These are phyloP conservation scores for Phytophthora nicotianae DNA, from an alignment of 352 stramenopile genomes.

Conservation along the genomic window DNA sequence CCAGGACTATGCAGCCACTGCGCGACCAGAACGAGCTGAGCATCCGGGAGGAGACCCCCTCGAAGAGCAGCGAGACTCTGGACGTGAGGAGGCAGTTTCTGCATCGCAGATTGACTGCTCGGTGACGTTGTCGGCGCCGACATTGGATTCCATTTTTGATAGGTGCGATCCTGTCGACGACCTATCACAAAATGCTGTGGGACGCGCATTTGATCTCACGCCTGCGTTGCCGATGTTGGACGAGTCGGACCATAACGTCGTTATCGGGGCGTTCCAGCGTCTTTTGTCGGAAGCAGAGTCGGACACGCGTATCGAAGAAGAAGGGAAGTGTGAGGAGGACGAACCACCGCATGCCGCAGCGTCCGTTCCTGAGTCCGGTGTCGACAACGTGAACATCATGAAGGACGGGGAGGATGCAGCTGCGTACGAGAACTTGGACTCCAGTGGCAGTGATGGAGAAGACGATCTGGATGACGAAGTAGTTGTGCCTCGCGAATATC, in stretches of 20 bases:
- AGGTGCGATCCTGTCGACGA: too few species aligned
- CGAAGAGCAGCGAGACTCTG: neutral
- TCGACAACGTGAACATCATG: too few species aligned
- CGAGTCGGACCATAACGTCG: neutral
- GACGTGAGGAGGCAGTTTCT: neutral
- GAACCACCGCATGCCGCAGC: neutral
- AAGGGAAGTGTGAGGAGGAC: neutral
- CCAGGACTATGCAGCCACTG: too few species aligned
- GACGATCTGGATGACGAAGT: neutral
- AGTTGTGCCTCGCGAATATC: neutral
- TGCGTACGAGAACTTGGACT: constrained; percentile 2
- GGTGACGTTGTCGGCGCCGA: neutral
- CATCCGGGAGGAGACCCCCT: neutral
- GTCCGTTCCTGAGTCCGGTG: too few species aligned
- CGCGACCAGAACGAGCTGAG: neutral
- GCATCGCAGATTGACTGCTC: constrained; percentile 13
- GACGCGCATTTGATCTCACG: neutral
- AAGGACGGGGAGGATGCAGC: neutral
- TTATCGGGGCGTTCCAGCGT: neutral
- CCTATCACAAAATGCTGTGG: neutral
- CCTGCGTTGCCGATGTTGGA: neutral
- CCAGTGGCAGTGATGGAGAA: neutral
- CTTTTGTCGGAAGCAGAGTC: neutral
- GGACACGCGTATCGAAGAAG: neutral
- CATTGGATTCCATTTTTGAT: neutral